phyloP scores from a whole-genome alignment of 2,329 filamentous ascomycete genomes.

The Trichocomaceae sp. region DNA sequence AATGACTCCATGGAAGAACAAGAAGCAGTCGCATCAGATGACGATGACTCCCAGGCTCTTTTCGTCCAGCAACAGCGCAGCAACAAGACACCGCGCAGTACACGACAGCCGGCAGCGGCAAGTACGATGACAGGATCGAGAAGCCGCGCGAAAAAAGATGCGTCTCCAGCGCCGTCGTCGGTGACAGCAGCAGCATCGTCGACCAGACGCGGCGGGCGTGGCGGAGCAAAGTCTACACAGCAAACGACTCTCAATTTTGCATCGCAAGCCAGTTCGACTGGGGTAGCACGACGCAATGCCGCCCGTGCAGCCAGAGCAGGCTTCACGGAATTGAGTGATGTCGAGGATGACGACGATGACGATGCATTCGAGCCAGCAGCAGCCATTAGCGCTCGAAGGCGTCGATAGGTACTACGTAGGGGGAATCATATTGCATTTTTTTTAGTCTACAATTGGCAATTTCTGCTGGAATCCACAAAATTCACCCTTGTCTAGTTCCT shows the following conservation, averaged over 20 bases:
- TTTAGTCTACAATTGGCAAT: background rate
- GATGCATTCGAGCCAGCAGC: slow-evolving; percentile 43
- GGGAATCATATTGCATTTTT: background rate
- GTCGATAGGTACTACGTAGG: slow-evolving; percentile 10
- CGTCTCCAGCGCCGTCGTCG: slow-evolving; percentile 30
- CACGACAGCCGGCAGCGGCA: slow-evolving; percentile 20
- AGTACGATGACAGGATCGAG: slow-evolving; percentile 19
- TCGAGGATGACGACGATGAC: slow-evolving; percentile 35
- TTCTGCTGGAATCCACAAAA: background rate
- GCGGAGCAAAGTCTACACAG: slow-evolving; percentile 21
- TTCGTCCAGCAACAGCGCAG: slow-evolving; percentile 35
- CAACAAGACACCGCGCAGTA: slow-evolving; percentile 20
- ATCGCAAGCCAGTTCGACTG: slow-evolving; percentile 30
- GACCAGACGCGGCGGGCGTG: slow-evolving; percentile 21
- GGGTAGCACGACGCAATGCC: slow-evolving; percentile 17
- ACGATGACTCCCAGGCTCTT: slow-evolving; percentile 31
- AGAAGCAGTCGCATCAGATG: slow-evolving; percentile 15
- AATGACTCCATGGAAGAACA: slow-evolving; percentile 24
- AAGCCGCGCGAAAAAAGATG: slow-evolving; percentile 22
- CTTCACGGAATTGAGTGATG: slow-evolving; percentile 31
- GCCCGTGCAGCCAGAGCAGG: slow-evolving; percentile 26
- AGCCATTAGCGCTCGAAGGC: slow-evolving; percentile 12
- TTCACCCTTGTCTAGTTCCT: too few relatives aligned
- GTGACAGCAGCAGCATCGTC: slow-evolving; percentile 24
- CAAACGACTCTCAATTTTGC: slow-evolving; percentile 40